Base-by-base conservation (phyloP, 2,329 filamentous ascomycete genomes). In the Chaetomiaceae sp. region DNA sequence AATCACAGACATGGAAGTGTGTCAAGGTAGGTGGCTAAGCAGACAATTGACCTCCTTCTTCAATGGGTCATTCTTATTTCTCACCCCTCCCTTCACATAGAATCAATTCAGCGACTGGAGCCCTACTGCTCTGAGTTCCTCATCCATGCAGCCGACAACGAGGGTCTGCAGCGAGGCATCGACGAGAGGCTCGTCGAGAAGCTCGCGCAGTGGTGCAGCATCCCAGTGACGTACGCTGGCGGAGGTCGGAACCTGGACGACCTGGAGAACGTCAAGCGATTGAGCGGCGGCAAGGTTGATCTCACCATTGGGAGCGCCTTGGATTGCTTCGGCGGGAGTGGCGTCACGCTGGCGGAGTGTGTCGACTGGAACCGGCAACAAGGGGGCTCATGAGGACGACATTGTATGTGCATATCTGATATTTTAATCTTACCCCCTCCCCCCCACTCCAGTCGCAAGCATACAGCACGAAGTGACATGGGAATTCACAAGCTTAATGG, bases 101-200 rank as follows among this genome's bases (percentile, higher is more conserved):
- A 86, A 55, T 86, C 86, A 5, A 94, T 97, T 60, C 73, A 75
- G 47, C 70, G 79, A 33, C 77, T 97, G 19, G 88, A 95, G 60
- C 89, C 89, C 6, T 93, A 93, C 68, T 97, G 93, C 71, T 88
- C 86, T 52, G 93, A 98, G 65, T 97, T 98, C 62, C 78, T 98
- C 44, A 93, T 98, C 61, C 93, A 98, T 64, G 93, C 93, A 14
- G 93, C 93, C 34, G 93, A 98, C 65, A 93, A 95, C 53, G 93
- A 98, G 68, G 93, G 93, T 11, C 73, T 97, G 35, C 93, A 97
- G 65, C 78, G 81, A 59, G 93, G 93, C 38, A 86, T 98, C 53
- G 93, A 98, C 59, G 84, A 93, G 64, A 76, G 84, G 55, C 75
- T 98, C 11, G 88, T 98, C 8, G 67, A 74, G 56, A 79, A 75